Conservation (phyloP, 2,329 filamentous ascomycete species). For the Fusarium mangiferae region DNA sequence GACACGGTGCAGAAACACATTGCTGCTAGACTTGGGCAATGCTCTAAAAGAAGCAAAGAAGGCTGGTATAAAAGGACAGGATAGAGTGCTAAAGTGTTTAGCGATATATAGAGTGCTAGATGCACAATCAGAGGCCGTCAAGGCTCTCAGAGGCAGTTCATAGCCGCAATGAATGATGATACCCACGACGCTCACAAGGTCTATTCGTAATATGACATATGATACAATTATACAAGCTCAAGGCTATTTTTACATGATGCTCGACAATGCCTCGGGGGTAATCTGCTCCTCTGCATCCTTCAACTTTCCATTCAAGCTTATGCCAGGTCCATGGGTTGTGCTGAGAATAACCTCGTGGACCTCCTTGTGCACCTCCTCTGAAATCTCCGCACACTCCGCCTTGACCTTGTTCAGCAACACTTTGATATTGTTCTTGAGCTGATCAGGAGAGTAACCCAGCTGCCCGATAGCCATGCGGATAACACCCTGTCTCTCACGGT, state of each 20-base stretch:
- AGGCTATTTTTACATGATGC: conserved; percentile 59
- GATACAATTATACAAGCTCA: conserved; percentile 51
- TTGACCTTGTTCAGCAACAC: conserved; percentile 80
- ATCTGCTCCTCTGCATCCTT: conserved; percentile 68
- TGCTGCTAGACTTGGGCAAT: conserved; percentile 65
- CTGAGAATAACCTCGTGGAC: conserved; percentile 78
- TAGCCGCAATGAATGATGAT: conserved; percentile 44
- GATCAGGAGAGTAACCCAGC: conserved; percentile 86
- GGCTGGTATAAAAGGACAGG: conserved; percentile 55
- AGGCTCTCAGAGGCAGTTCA: conserved; percentile 55
- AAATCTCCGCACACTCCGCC: conserved; percentile 79
- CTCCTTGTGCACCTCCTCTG: conserved; percentile 59
- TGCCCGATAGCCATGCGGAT: conserved; percentile 92
- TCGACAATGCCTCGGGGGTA: conserved; percentile 62
- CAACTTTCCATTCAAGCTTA: conserved; percentile 86
- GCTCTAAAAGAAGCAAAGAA: conserved; percentile 59
- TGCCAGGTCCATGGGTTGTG: conserved; percentile 86
- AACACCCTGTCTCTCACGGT: conserved; percentile 86
- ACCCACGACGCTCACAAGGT: conserved; percentile 40
- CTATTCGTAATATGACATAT: conserved; percentile 49
- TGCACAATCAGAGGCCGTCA: conserved; percentile 64
- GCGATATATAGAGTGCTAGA: conserved; percentile 63
- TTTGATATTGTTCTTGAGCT: conserved; percentile 86
- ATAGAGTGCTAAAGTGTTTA: conserved; percentile 62
- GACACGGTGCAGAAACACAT: conserved; percentile 63